A percentile compares a stretch with the other conserved stretches of the same genome.
Evolutionary conservation across 148 eudicot species (phyloP).

Genomic region (Salicornia ramosissima): DNA sequence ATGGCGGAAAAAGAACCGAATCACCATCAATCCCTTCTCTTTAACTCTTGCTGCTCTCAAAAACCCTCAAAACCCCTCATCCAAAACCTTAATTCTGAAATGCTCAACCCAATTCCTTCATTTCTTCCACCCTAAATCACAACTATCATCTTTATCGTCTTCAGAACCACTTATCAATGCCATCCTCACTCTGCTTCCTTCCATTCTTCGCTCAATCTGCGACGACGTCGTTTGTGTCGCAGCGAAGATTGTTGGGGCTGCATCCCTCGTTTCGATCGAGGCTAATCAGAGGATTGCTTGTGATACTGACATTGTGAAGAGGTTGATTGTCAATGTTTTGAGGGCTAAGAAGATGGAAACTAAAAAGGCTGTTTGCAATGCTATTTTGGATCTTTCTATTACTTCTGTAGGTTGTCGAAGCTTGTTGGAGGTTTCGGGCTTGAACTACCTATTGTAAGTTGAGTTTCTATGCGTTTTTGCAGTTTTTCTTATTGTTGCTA

Average conservation of each 20-base stretch:
- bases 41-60: conserved; percentile 29
- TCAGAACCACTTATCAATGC: conserved; percentile 16
- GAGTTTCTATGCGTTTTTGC: neutral
- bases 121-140: conserved; percentile 10
- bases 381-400: conserved; percentile 52
- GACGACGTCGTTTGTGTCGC: conserved; percentile 27
- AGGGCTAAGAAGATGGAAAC: conserved; percentile 14
- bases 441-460: conserved; percentile 52
- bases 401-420: conserved; percentile 38
- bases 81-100: conserved; percentile 18
- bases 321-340: conserved; percentile 15
- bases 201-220: conserved; percentile 31
- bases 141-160: neutral
- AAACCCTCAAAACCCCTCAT: conserved; percentile 24
- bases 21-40: conserved; percentile 16
- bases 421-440: conserved; percentile 37
- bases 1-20: neutral
- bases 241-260: conserved; percentile 41
- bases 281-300: conserved; percentile 42
- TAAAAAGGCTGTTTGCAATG: conserved; percentile 44
- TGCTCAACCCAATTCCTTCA: conserved; percentile 17
- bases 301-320: conserved; percentile 31
- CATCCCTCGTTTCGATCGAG: conserved; percentile 42
- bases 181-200: conserved; percentile 41
- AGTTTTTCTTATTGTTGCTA: neutral